These are phyloP conservation scores for Asterionellopsis glacialis DNA, from an alignment of 108 stramenopile genomes.

Conservation along the genomic window DNA sequence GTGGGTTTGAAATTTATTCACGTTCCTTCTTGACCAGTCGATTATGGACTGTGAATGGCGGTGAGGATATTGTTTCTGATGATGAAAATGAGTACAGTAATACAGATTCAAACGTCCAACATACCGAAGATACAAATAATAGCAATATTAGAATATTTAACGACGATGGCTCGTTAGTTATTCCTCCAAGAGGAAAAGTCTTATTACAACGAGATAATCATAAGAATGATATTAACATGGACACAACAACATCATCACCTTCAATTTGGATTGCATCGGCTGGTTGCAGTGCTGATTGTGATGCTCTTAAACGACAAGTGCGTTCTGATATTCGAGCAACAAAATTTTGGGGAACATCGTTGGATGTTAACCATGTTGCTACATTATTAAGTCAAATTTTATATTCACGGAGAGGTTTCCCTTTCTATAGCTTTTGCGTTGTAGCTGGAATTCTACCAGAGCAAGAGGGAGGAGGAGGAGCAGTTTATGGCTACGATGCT, in stretches of 20 bases:
- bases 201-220: not conserved
- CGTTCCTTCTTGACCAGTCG: constrained; percentile 58
- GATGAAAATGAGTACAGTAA: not conserved
- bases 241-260: not conserved
- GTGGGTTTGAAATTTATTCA: constrained; percentile 63
- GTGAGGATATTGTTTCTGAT: no score
- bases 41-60: constrained; percentile 45
- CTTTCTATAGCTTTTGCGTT: constrained; percentile 82
- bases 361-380: constrained; percentile 43
- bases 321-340: constrained; percentile 53
- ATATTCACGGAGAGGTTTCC: constrained; percentile 70
- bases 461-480: constrained; percentile 20
- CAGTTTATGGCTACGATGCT: constrained; percentile 81
- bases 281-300: constrained; percentile 78
- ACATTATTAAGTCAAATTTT: constrained; percentile 60
- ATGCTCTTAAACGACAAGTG: constrained; percentile 51
- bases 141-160: not conserved
- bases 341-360: constrained; percentile 9
- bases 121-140: not conserved
- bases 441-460: constrained; percentile 45
- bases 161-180: constrained; percentile 29
- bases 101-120: not conserved
- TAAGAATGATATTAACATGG: not conserved
- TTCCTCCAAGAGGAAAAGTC: constrained; percentile 8
- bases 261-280: constrained; percentile 66